These are phyloP conservation scores for Beauveria caledonica DNA, from an alignment of 2,329 filamentous ascomycete genomes.

Conservation along the genomic window DNA sequence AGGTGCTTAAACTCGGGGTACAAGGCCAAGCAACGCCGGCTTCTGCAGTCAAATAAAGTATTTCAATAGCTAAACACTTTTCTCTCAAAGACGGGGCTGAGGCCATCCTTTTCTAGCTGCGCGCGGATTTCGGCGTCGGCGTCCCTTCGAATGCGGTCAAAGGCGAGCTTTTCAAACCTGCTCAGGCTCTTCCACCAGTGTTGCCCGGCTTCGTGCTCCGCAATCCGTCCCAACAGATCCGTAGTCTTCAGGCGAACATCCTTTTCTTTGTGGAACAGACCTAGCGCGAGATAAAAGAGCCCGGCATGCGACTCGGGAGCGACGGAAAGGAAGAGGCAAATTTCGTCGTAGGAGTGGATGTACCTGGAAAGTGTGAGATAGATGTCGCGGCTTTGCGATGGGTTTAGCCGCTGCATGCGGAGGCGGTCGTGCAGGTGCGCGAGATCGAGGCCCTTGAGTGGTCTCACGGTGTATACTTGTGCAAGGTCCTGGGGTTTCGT, in stretches of 20 bases:
- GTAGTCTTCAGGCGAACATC: conserved; percentile 72
- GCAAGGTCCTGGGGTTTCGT: conserved; percentile 49
- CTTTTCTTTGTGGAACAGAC: conserved; percentile 80
- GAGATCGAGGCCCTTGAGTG: conserved; percentile 75
- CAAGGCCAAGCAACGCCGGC: neutral
- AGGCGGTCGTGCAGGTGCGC: conserved; percentile 90
- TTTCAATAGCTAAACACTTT: conserved; percentile 6
- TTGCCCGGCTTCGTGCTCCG: conserved; percentile 79
- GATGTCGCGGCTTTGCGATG: conserved; percentile 70
- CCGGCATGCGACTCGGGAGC: conserved; percentile 80
- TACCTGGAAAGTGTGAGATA: conserved; percentile 73
- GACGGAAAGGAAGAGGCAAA: conserved; percentile 74
- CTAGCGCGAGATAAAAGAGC: conserved; percentile 83
- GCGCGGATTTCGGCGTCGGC: conserved; percentile 42
- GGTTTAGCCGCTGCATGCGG: conserved; percentile 68
- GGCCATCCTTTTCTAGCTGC: conserved; percentile 37
- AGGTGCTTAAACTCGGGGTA: neutral
- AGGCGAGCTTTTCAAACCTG: conserved; percentile 81
- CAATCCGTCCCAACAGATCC: conserved; percentile 72
- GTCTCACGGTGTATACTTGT: conserved; percentile 54
- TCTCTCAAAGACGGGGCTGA: conserved; percentile 33
- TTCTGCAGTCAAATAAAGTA: neutral
- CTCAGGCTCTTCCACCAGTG: conserved; percentile 89
- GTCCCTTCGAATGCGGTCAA: conserved; percentile 67
- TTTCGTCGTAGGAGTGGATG: conserved; percentile 74